Base-by-base conservation (phyloP, 345 rosid genomes). In the Linum tenue region DNA sequence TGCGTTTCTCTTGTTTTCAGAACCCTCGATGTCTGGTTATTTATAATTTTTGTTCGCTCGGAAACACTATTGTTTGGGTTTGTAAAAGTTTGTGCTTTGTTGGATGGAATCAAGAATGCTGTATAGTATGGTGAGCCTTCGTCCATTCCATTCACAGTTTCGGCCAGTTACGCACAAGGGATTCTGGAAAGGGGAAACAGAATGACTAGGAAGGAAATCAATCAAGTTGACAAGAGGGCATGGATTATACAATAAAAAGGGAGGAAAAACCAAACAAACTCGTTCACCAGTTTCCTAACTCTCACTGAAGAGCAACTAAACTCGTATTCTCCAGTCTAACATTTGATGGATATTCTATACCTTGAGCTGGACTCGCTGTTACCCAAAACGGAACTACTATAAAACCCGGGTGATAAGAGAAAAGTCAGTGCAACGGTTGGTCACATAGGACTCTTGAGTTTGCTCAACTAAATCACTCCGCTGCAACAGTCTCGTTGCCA, bases 401-500 rank as follows among this genome's bases (percentile, higher is more conserved):
- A 51, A 68, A 70, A 65, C 56, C 60, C 69, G 68, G 60, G 64
- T 62, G 68, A 62, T 50, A 71, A 69, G 61, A 44, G 39, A 17
- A 60, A 59, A 56, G 65, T 75, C 55, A 63, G 59, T 69, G 60
- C 41, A 63, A 55, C 9, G 53, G 15, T 9, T 9, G 53, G 9
- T 42, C 69, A 67, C 39, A 35, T 44, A n/a, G 36, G 39, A 39
- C 55, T 41, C 60, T 60, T 60, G 38, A 51, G 59, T 6, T 2
- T 38, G 22, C 9, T 6, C 41, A 1, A 22, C 31, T 22, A 67
- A 60, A 64, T 79, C 76, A 76, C 74, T 85, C 85, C 67, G 85
- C 77, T 44, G 78, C 80, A 37, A 72, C 64, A 57, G 80, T 82
- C 35, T 75, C 78, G 15, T 63, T 73, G 75, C 77, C 63, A 57